Evolutionary conservation across 31 red algal genomes (phyloP), one percentile per base, ranked within the genome.

Genomic region (Odonthalia washingtoniensis): DNA sequence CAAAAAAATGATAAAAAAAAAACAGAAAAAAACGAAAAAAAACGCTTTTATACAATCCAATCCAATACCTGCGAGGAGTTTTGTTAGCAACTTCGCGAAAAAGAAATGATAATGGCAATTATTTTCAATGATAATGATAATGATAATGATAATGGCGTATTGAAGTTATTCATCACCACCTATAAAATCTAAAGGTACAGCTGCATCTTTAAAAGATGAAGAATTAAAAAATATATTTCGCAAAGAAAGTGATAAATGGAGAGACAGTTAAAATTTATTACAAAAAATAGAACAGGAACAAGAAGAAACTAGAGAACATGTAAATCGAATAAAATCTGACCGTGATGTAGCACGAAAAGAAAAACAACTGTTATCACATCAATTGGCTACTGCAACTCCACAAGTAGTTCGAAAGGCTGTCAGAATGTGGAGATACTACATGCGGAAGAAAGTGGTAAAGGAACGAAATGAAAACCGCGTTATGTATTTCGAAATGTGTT

Each of bases 231-330:
- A 14, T 41, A 30, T 83, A 39, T 24, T 82, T 32, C 35, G 68
- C 65, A 76, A 41, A 41, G 87, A 90, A 53, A 90, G 43, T 16
- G 67, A 82, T 27, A 90, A 90, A 70, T 41, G 78, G 16, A 75
- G 62, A 16, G 87, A 90, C 43, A 70, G 67, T 0, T 31, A 66
- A 24, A 75, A 31, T 24, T 61, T 90, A 31, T 78, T 90, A 17
- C 46, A 42, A 35, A 76, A 72, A 32, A 70, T 78, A 3, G 87
- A 90, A 40, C 38, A 42, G 26, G 87, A 90, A 57, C 87, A 90
- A 26, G 87, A 90, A 4, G 87, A 90, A 32, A 28, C 83, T 30
- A 42, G 87, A 6, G 87, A 41, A 44, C 82, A 82, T 77, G 87
- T 90, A 3, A 83, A 41, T 52, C 44, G 87, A 41, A 45, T 90